Base-by-base conservation (phyloP, 108 stramenopile genomes). In the Poteriospumella lacustris region DNA sequence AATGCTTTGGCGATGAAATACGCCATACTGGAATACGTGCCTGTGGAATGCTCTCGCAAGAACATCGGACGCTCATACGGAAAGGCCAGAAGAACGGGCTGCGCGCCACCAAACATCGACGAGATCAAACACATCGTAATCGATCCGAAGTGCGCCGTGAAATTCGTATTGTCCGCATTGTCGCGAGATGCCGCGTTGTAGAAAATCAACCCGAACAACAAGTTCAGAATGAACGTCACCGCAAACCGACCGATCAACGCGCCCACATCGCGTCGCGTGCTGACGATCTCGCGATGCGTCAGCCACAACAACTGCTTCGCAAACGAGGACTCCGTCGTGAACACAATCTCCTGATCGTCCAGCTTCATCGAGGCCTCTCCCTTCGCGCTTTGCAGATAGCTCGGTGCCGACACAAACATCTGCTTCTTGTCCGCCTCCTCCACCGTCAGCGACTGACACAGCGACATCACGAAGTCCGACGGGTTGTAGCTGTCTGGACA, bases 11-110 rank as follows among this genome's bases (percentile, higher is more conserved):
- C 31, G 15, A 67, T 41, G 64, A 41, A 40, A 19, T 67, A 67
- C 12, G 64, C 64, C 15, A 41, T 9, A 38, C 12, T 33, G 31
- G 39, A 38, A 19, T 67, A 94, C 59, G 91, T 91, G 59, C 90
- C 91, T 38, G 91, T 92, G 26, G 89, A 87, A 77, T 91, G 92
- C 77, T 94, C 93, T 42, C 93, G 81, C 1, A 94, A 76, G 80
- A 94, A 94, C 2, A 92, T 90, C 42, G 93, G 93, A 5, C 93
- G 85, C 81, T 94, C 91, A 56, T 90, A 84, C 3, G 93, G 91
- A 69, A 92, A 91, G 0, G 87, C 82, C 56, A 92, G 70, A 15
- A 92, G 76, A 42, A 89, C 82, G 15, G 89, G 89, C 77, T 88
- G 87, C 1, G 93, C 91, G 3, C 88, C 86, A 1, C 89, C 89